phyloP scores from a whole-genome alignment of 2,329 filamentous ascomycete species.

The Chrysosporium keratinophilum region DNA sequence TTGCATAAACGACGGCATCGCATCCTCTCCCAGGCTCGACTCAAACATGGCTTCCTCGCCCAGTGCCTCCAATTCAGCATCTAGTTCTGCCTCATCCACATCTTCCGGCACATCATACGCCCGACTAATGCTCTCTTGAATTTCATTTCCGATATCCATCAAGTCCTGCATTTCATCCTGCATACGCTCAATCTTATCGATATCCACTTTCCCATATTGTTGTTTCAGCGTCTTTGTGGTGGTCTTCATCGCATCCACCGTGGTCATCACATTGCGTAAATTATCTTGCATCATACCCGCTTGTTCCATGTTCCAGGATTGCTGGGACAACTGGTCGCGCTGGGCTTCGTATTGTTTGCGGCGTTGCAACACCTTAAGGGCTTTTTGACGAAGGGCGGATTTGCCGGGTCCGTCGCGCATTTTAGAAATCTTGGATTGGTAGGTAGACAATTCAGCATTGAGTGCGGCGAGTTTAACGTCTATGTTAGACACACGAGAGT shows the following conservation, averaged over 20 bases:
- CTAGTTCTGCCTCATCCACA: constrained; percentile 89
- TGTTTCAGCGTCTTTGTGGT: constrained; percentile 86
- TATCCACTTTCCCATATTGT: constrained; percentile 94
- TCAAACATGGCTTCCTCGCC: constrained; percentile 91
- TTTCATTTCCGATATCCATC: constrained; percentile 96
- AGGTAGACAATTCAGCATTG: constrained; percentile 78
- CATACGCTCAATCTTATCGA: constrained; percentile 93
- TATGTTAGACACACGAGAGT: constrained; percentile 71
- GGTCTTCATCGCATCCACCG: constrained; percentile 93
- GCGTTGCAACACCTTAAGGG: constrained; percentile 83
- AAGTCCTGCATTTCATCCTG: constrained; percentile 99
- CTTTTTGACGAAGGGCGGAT: constrained; percentile 83
- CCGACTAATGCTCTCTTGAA: constrained; percentile 83
- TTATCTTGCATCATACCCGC: constrained; percentile 98
- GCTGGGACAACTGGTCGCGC: constrained; percentile 83
- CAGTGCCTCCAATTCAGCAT: constrained; percentile 89
- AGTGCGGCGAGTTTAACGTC: constrained; percentile 91
- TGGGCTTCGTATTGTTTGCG: constrained; percentile 91
- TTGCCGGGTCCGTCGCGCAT: constrained; percentile 97
- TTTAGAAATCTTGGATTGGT: constrained; percentile 76
- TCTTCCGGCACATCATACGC: constrained; percentile 95
- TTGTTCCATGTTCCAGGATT: constrained; percentile 99
- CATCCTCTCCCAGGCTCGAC: constrained; percentile 50
- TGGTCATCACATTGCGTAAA: constrained; percentile 95
- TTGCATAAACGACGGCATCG: constrained; percentile 73